Conservation (phyloP, 2,329 filamentous ascomycete genomes). For the Claviceps digitariae region DNA sequence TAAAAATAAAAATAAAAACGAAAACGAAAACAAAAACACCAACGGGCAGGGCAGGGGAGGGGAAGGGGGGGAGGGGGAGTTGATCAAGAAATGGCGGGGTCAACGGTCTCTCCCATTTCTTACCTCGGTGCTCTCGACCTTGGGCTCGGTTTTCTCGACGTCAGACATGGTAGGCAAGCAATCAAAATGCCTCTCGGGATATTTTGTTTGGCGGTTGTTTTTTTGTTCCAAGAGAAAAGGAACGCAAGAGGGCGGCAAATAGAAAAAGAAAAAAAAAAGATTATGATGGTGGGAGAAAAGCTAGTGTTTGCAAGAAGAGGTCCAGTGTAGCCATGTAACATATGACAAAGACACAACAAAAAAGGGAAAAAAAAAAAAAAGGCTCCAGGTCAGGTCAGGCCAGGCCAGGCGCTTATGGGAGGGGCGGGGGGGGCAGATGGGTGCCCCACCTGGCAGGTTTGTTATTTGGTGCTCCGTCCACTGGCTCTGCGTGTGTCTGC, state of each 20-base stretch:
- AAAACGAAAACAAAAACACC: neutral
- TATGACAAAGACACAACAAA: neutral
- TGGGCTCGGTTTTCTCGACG: slow-evolving; percentile 35
- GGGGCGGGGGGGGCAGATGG: no score
- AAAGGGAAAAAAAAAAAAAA: neutral
- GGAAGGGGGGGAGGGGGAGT: no score
- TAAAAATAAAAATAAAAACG: neutral
- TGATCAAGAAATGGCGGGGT: neutral
- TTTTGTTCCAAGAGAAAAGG: no score
- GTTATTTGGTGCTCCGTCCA: no score
- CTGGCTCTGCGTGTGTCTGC: no score
- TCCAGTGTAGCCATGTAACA: no score
- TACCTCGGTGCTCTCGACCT: slow-evolving; percentile 16
- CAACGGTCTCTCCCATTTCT: slow-evolving; percentile 1
- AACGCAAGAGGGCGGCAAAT: neutral
- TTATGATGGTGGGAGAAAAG: neutral
- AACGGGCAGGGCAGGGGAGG: neutral
- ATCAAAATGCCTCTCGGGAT: neutral
- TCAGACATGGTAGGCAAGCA: slow-evolving; percentile 28
- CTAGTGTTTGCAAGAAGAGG: neutral
- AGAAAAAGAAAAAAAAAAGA: neutral
- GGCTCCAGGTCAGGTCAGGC: no score
- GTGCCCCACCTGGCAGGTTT: no score
- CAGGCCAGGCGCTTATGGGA: no score
- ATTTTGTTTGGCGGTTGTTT: no score